Evolutionary conservation across 768 basidiomycete species (phyloP).

Genomic region (Suillus plorans): DNA sequence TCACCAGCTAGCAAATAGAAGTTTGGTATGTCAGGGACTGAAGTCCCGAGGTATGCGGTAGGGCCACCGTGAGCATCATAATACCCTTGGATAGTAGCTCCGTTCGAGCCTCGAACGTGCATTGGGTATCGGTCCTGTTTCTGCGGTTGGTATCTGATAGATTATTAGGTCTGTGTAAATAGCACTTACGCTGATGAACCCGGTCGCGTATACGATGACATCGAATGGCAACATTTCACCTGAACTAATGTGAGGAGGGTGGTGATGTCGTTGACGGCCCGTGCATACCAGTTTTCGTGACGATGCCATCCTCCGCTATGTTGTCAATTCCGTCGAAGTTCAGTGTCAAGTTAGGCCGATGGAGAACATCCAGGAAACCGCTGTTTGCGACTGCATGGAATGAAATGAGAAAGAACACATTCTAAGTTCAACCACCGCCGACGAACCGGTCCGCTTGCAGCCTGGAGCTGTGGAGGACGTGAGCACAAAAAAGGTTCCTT

Average conservation of each 20-base stretch:
- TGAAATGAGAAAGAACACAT: not conserved
- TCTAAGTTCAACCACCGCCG: not conserved
- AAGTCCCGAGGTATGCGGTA: constrained; percentile 32
- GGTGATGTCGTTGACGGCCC: not conserved
- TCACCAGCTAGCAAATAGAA: constrained; percentile 33
- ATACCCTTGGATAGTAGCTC: constrained; percentile 26
- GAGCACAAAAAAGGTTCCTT: not conserved
- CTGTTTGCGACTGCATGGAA: constrained; percentile 23
- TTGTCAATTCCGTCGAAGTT: constrained; percentile 24
- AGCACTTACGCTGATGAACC: constrained; percentile 28
- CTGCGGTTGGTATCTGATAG: not conserved
- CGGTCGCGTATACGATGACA: constrained; percentile 34
- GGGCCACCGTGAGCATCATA: constrained; percentile 31
- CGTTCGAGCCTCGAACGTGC: constrained; percentile 24
- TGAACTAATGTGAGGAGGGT: not conserved
- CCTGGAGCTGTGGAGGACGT: constrained; percentile 44
- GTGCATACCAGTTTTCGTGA: constrained; percentile 24
- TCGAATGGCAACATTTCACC: constrained; percentile 33
- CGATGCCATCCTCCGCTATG: constrained; percentile 19
- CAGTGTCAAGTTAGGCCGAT: constrained; percentile 23
- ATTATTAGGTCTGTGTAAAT: not conserved
- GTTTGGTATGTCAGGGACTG: constrained; percentile 37
- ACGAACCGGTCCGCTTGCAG: constrained; percentile 50
- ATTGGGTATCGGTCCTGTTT: constrained; percentile 22
- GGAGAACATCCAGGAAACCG: constrained; percentile 23